Base-by-base conservation (phyloP, 1,284 basidiomycete species). In the Xerocomus minutiporus region DNA sequence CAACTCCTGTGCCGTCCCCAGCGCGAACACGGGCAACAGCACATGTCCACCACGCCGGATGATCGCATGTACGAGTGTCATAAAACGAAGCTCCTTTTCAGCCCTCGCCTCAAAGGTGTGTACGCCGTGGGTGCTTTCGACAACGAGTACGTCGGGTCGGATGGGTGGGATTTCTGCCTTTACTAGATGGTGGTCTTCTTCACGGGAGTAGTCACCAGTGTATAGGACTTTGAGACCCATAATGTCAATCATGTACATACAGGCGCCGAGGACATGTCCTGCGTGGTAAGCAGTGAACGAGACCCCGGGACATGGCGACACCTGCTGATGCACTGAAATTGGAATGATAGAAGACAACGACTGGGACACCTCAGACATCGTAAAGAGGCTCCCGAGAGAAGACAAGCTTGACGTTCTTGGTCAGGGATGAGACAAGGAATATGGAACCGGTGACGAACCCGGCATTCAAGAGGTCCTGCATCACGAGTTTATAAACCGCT, bases 191-290 rank as follows among this genome's bases (percentile, higher is more conserved):
- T 92, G 82, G 68, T 98, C 96, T 69, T 98, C 94, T 75, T 99
- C 96, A 17, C 96, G 84, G 52, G 93, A 97, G 69, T 98, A 98
- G 72, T 99, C 96, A 36, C 96, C 96, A 36, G 96, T 99, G 68
- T 99, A 99, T 5, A 99, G 77, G 54, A 99, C 89, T 67, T 89
- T 91, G 38, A 97, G 79, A 9, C 96, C 96, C 9, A 93, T 92
- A 55, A 99, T 95, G 71, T 98, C 94, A 65, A 99, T 93, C 61
- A 97, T 77, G 72, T 90, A 98, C 96, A 98, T 98, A 63, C 94
- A 96, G 46, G 96, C 96, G 11, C 96, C 96, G 0, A 99, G 80
- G 23, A 98, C 96, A 66, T 98, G 96, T 1, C 96, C 96, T 6
- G 96, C 96, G 57, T 97, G 96, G 68, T 98, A 99, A 1, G 96